Base-by-base conservation (phyloP, 208 protist species). In the Herpetomonas tarakana region DNA sequence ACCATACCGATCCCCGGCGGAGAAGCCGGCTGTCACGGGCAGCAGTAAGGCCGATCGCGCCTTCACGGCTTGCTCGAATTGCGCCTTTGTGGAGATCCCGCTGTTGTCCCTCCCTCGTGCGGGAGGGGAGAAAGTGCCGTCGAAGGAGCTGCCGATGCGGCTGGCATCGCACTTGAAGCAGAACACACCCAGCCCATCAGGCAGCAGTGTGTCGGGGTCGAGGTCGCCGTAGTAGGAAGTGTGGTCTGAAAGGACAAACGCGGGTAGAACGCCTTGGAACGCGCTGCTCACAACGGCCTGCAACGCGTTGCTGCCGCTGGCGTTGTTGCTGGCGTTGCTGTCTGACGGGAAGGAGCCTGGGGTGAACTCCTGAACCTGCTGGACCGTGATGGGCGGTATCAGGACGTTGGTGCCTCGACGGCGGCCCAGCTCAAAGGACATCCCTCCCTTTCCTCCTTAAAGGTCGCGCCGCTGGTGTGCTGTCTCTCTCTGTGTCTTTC, bases 1-100 rank as follows among this genome's bases (percentile, higher is more conserved):
- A 7, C 86, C 90, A 62, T 93, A 96, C 35, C 90, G 78, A 49
- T 86, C 84, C n/a, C 83, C 85, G 51, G 46, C 68, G n/a, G 54
- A 62, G 58, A 83, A 90, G 3, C 25, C 41, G 6, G 35, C 14
- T 6, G 35, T 18, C 35, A 41, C 9, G 9, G 35, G 9, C 9
- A 41, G 35, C 6, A 41, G 35, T 18, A 41, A 14, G 35, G 35
- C 14, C 6, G 6, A 18, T 6, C 35, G 35, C 14, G 9, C 9
- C 35, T 41, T 41, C 9, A 41, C 35, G 35, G 35, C 35, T 41
- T 41, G 9, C 9, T 41, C 35, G 35, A 41, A 41, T 14, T 41
- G 35, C 35, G 6, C 9, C 35, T 41, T 41, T 6, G 35, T 41
- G 6, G 6, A 14, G 9, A 41, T 6, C 6, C 35, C 35, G 35